A percentile compares a stretch with the other conserved stretches of the same genome.
Evolutionary conservation across 495 filamentous ascomycete species (phyloP).

Genomic region (Trichocladium antarcticum): DNA sequence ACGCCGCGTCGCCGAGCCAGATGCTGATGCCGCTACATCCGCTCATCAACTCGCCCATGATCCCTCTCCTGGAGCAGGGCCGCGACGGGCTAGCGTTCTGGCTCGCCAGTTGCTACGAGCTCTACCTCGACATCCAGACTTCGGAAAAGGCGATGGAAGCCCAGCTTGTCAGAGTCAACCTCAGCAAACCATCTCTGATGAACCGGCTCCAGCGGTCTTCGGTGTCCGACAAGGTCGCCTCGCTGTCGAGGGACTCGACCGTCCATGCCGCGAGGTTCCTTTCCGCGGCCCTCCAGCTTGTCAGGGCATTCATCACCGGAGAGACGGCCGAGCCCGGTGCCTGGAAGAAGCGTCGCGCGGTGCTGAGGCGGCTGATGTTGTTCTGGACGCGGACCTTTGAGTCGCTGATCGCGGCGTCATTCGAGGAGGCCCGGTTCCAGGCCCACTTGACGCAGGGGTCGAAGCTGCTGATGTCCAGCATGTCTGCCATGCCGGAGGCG

Average conservation of each 20-base stretch:
- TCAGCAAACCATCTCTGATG: constrained; percentile 49
- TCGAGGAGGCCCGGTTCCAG: constrained; percentile 46
- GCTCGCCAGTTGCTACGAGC: constrained; percentile 40
- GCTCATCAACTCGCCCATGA: constrained; percentile 49
- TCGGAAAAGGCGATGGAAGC: constrained; percentile 21
- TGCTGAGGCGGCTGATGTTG: constrained; percentile 38
- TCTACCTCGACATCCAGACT: constrained; percentile 36
- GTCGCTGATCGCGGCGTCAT: constrained; percentile 30
- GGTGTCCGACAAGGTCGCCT: constrained; percentile 44
- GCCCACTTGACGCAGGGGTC: constrained; percentile 37
- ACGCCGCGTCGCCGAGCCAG: constrained; percentile 14
- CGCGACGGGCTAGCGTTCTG: constrained; percentile 30
- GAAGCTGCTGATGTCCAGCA: constrained; percentile 20
- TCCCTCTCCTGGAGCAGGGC: constrained; percentile 29
- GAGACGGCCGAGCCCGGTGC: constrained; percentile 13
- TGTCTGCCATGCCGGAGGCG: constrained; percentile 13
- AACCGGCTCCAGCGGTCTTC: constrained; percentile 60
- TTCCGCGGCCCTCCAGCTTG: constrained; percentile 17
- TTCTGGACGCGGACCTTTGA: constrained; percentile 50
- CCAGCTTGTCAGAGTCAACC: constrained; percentile 26
- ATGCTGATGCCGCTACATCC: constrained; percentile 50
- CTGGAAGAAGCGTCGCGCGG: constrained; percentile 27
- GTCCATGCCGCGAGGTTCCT: constrained; percentile 36
- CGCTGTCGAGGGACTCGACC: constrained; percentile 56
- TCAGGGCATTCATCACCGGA: constrained; percentile 26